Conservation (phyloP, 768 basidiomycete genomes). For the Psilocybe tampanensis region DNA sequence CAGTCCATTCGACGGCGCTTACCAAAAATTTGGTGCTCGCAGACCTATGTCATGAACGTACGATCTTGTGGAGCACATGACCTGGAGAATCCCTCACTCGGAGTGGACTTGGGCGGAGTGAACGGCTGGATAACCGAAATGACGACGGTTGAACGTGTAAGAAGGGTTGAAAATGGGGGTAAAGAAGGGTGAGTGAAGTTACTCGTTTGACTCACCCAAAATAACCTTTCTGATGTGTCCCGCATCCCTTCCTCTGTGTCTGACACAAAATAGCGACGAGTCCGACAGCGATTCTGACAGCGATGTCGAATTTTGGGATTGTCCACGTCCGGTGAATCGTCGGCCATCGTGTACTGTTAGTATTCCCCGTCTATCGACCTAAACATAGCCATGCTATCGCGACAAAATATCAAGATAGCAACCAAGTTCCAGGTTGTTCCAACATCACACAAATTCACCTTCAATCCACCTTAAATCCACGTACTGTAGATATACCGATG, state of each 20-base stretch:
- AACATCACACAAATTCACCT: no score
- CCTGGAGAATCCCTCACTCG: not conserved
- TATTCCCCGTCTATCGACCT: not conserved
- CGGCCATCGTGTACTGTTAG: slow-evolving; percentile 3
- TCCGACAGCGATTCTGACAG: slow-evolving; percentile 1
- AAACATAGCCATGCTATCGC: not conserved
- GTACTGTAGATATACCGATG: no score
- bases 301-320: slow-evolving; percentile 6
- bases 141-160: not conserved
- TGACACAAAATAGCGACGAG: not conserved
- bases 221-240: not conserved
- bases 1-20: slow-evolving; percentile 1
- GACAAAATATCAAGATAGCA: no score
- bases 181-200: not conserved
- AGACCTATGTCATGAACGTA: not conserved
- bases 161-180: not conserved
- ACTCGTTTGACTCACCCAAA: not conserved
- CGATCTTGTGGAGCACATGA: not conserved
- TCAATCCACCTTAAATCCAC: no score
- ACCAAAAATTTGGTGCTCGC: not conserved
- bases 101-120: not conserved
- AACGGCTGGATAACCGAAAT: slow-evolving; percentile 8
- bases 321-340: not conserved
- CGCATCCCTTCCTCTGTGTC: not conserved
- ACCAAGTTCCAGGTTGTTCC: no score